phyloP scores from a whole-genome alignment of 2,329 filamentous ascomycete species.

The Cercospora canescens region DNA sequence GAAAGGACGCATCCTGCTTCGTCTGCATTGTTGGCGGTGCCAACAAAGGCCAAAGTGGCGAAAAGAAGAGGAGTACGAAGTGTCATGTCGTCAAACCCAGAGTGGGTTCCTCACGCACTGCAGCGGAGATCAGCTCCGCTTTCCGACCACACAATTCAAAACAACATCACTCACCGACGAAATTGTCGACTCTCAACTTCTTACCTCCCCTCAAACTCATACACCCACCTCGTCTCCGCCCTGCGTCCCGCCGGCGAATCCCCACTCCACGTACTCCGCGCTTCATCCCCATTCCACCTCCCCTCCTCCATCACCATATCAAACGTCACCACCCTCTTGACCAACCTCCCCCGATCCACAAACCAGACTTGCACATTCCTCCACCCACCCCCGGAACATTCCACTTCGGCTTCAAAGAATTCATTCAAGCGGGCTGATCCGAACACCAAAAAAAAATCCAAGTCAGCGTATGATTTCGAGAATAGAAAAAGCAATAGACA shows the following conservation, averaged over 20 bases:
- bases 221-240: slow-evolving; percentile 34
- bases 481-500: not conserved
- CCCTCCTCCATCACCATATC: not conserved
- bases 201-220: slow-evolving; percentile 18
- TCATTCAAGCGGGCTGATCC: slow-evolving; percentile 4
- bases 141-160: not conserved
- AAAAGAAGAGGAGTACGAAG: too few species aligned
- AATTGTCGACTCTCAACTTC: not conserved
- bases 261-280: not conserved
- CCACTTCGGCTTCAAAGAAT: slow-evolving; percentile 21
- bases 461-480: too few species aligned
- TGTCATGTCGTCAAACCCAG: too few species aligned
- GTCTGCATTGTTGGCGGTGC: too few species aligned
- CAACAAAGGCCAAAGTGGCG: too few species aligned
- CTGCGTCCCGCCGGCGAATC: slow-evolving; percentile 5
- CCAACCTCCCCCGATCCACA: slow-evolving; percentile 20
- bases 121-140: not conserved
- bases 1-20: too few species aligned
- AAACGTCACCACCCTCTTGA: slow-evolving; percentile 24
- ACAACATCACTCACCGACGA: not conserved
- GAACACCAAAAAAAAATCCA: too few species aligned
- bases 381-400: slow-evolving; percentile 11
- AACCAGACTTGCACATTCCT: slow-evolving; percentile 21
- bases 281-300: not conserved
- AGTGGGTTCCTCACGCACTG: too few species aligned